Evolutionary conservation across 306 rosid genomes (phyloP).

Genomic region (Lagenaria siceraria): DNA sequence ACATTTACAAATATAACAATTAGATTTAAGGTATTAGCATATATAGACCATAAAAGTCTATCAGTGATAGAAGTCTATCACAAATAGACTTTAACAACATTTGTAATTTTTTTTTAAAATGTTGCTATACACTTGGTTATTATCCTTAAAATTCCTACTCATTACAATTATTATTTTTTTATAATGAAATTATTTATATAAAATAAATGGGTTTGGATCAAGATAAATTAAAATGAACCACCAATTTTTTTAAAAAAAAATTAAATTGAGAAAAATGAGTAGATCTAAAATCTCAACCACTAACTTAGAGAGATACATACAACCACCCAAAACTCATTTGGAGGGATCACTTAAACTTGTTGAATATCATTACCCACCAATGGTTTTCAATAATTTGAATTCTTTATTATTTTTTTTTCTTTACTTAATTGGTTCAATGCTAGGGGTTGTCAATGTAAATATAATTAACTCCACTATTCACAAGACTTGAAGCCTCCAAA

Average conservation of each 20-base stretch:
- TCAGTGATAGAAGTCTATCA: no score
- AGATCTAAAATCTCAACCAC: background rate
- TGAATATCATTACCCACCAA: background rate
- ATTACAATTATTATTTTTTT: no score
- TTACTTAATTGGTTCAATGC: background rate
- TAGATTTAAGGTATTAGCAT: no score
- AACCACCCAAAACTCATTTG: background rate
- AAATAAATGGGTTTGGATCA: background rate
- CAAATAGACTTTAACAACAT: no score
- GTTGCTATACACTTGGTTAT: no score
- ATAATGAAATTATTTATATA: no score
- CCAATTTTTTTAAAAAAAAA: background rate
- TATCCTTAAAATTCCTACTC: no score
- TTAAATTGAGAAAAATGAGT: background rate
- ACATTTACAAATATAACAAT: no score
- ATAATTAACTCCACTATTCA: slow-evolving; percentile 1
- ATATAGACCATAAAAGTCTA: no score
- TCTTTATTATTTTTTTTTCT: background rate
- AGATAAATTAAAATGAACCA: background rate
- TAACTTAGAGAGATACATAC: background rate
- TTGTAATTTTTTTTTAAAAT: no score
- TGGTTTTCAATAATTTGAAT: background rate
- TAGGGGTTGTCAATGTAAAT: background rate
- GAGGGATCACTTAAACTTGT: background rate
- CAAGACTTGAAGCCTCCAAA: background rate